Conservation (phyloP, 257 asterid species). For the Craterostigma plantagineum region DNA sequence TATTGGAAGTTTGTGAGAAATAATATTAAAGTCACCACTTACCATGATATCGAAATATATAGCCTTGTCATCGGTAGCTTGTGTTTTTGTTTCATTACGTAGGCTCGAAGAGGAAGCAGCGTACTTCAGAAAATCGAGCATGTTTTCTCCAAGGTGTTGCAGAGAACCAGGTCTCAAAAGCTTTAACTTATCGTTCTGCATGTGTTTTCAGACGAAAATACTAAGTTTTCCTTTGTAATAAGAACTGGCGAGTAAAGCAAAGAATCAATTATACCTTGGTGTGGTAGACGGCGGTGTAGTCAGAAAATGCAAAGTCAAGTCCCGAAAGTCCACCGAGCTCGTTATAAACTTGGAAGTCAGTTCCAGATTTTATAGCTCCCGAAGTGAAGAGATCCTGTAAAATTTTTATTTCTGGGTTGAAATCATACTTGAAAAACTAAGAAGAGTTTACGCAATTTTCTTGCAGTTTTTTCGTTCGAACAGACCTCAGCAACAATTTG, state of each 20-base stretch:
- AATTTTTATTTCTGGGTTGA: slow-evolving; percentile 7
- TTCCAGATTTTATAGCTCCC: slow-evolving; percentile 76
- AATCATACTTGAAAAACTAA: slow-evolving; percentile 12
- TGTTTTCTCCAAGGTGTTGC: slow-evolving; percentile 95
- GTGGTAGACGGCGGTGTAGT: slow-evolving; percentile 80
- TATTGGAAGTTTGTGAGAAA: neutral
- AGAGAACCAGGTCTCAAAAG: slow-evolving; percentile 88
- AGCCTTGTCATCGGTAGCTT: slow-evolving; percentile 36
- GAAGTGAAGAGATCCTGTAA: slow-evolving; percentile 76
- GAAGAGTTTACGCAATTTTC: slow-evolving; percentile 2
- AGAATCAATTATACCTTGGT: slow-evolving; percentile 43
- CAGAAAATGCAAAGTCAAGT: slow-evolving; percentile 83
- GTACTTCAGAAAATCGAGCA: slow-evolving; percentile 78
- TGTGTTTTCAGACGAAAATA: neutral
- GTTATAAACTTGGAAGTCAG: slow-evolving; percentile 92
- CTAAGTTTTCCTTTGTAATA: neutral
- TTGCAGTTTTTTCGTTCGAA: slow-evolving; percentile 3
- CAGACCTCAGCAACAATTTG: slow-evolving; percentile 75
- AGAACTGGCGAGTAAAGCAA: no score
- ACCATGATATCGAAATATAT: slow-evolving; percentile 86
- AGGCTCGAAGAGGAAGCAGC: slow-evolving; percentile 62
- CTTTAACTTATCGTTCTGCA: slow-evolving; percentile 76
- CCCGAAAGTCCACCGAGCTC: slow-evolving; percentile 92
- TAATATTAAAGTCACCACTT: slow-evolving; percentile 6
- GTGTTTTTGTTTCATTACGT: slow-evolving; percentile 32